A percentile compares a stretch with the other conserved stretches of the same genome.
Evolutionary conservation across 148 eudicot genomes (phyloP).

Genomic region (Chenopodium formosanum): DNA sequence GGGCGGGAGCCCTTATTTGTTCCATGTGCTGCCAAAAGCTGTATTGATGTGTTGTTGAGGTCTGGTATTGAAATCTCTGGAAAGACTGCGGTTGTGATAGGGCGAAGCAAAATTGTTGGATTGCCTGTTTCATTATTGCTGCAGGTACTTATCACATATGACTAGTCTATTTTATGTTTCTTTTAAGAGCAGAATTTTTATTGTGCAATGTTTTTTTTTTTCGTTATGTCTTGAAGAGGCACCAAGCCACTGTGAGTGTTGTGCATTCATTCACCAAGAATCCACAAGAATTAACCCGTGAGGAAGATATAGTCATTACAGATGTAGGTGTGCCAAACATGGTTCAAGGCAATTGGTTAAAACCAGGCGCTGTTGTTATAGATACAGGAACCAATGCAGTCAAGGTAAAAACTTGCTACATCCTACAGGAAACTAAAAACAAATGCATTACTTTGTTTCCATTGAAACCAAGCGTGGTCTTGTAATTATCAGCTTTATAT

Average conservation of each 20-base stretch:
- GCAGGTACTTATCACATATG: conserved; percentile 33
- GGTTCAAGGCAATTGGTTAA: conserved; percentile 57
- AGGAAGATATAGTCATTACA: conserved; percentile 50
- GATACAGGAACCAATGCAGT: conserved; percentile 49
- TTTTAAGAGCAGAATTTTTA: too few species aligned
- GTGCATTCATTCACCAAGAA: conserved; percentile 51
- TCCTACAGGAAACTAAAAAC: not conserved
- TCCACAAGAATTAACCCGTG: conserved; percentile 44
- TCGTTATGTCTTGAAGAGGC: conserved; percentile 37
- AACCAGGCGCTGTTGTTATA: conserved; percentile 51
- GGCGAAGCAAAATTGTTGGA: conserved; percentile 54
- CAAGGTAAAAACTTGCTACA: conserved; percentile 31
- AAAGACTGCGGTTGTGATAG: conserved; percentile 48
- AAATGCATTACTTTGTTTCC: not conserved
- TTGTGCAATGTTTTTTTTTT: too few species aligned
- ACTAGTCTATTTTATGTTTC: too few species aligned
- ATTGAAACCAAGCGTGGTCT: not conserved
- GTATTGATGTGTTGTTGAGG: conserved; percentile 45
- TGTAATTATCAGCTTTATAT: not conserved
- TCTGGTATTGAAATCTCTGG: conserved; percentile 39
- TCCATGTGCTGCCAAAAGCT: conserved; percentile 56
- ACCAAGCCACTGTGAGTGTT: conserved; percentile 53
- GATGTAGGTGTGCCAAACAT: conserved; percentile 54
- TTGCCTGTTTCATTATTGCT: conserved; percentile 49
- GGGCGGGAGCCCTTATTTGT: conserved; percentile 52